phyloP scores from a whole-genome alignment of 2,329 filamentous ascomycete genomes.

The Colletotrichum navitas region DNA sequence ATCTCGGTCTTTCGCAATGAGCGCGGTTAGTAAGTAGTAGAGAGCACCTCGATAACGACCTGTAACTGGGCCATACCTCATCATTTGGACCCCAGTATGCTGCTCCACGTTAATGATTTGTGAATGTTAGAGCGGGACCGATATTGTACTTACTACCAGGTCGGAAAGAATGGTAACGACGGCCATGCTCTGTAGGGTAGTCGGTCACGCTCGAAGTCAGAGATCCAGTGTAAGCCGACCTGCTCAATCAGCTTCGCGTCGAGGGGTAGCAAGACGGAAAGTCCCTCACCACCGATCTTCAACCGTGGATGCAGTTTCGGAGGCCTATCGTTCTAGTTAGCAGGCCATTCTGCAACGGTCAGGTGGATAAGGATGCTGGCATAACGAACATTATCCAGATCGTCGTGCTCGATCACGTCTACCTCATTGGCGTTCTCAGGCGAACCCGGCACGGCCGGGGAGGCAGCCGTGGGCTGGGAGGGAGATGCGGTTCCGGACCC shows the following conservation, averaged over 20 bases:
- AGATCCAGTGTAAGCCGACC: conserved; percentile 33
- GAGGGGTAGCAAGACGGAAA: too few species aligned
- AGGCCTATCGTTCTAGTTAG: neutral
- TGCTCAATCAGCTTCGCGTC: neutral
- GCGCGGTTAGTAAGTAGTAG: neutral
- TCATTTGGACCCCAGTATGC: conserved; percentile 54
- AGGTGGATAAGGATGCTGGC: neutral
- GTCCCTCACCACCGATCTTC: conserved; percentile 15
- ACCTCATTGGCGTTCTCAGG: neutral
- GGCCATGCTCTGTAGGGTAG: conserved; percentile 39
- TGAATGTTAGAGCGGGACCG: too few species aligned
- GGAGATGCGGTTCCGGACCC: neutral
- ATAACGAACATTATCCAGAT: neutral
- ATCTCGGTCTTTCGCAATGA: conserved; percentile 14
- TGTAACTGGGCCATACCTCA: conserved; percentile 41
- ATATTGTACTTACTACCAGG: conserved; percentile 20
- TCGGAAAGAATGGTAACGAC: conserved; percentile 41
- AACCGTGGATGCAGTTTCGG: conserved; percentile 15
- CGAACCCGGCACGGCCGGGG: neutral
- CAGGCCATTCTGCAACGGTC: neutral
- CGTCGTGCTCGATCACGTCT: conserved; percentile 8
- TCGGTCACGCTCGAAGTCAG: conserved; percentile 34
- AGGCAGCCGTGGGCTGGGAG: neutral
- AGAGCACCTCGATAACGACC: neutral
- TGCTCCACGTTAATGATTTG: neutral